Evolutionary conservation across 108 stramenopile genomes (phyloP).

Genomic region (Cyclotella sp.): DNA sequence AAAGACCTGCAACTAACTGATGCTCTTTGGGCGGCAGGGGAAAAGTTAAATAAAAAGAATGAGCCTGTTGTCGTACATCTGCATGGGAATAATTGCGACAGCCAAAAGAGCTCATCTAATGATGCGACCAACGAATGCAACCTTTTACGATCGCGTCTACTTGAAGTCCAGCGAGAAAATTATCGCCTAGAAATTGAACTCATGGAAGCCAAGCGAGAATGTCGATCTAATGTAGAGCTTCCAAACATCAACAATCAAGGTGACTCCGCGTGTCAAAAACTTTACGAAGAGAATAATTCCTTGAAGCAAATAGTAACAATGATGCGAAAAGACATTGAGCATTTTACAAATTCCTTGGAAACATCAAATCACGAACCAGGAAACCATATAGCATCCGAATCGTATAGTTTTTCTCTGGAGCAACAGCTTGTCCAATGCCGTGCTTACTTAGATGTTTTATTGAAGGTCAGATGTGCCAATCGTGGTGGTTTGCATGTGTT

Average conservation of each 20-base stretch:
- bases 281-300: conserved; percentile 34
- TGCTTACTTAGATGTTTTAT: conserved; percentile 41
- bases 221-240: conserved; percentile 5
- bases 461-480: conserved; percentile 2
- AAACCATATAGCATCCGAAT: not conserved
- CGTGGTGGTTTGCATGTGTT: not conserved
- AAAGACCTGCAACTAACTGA: conserved; percentile 21
- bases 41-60: not conserved
- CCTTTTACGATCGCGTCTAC: conserved; percentile 31
- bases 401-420: conserved; percentile 16
- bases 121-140: conserved; percentile 35
- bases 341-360: not conserved
- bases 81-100: conserved; percentile 4
- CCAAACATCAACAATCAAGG: not conserved
- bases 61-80: conserved; percentile 31
- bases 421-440: conserved; percentile 38
- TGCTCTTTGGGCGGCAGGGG: conserved; percentile 5
- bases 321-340: conserved; percentile 48
- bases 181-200: conserved; percentile 41
- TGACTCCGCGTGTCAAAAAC: conserved; percentile 1
- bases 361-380: not conserved
- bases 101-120: not conserved
- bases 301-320: conserved; percentile 39
- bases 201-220: conserved; percentile 17
- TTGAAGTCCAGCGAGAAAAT: conserved; percentile 28